phyloP scores from a whole-genome alignment of 805 yeast genomes.

The Myxozyma sirexii region DNA sequence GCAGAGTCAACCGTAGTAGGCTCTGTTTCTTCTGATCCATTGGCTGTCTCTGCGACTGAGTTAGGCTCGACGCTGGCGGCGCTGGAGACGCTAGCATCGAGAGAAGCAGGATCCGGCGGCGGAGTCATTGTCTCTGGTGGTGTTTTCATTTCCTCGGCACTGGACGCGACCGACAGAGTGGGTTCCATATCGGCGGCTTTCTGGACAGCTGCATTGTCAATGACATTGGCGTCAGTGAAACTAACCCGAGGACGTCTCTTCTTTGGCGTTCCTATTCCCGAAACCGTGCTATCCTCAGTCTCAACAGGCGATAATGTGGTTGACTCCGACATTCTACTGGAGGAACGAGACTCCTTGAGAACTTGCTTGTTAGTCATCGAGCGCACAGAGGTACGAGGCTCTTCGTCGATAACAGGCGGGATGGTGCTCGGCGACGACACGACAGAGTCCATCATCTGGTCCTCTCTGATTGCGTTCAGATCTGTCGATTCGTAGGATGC shows the following conservation, averaged over 20 bases:
- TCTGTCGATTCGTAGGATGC: conserved; percentile 27
- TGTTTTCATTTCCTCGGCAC: conserved; percentile 3
- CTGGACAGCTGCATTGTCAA: background rate
- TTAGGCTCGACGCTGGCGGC: background rate
- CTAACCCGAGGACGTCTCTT: conserved; percentile 22
- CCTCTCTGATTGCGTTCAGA: conserved; percentile 29
- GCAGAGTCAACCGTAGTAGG: background rate
- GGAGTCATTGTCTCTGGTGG: conserved; percentile 6
- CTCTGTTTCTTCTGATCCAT: background rate
- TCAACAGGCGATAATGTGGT: conserved; percentile 3
- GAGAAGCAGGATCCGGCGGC: background rate
- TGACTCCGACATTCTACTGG: conserved; percentile 22
- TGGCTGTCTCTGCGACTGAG: background rate
- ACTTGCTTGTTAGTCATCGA: conserved; percentile 22
- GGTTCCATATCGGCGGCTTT: background rate
- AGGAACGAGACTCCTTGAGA: conserved; percentile 22
- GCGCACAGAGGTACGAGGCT: conserved; percentile 6
- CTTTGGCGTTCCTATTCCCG: conserved; percentile 3
- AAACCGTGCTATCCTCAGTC: conserved; percentile 7
- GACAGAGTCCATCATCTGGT: conserved; percentile 16
- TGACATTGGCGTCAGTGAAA: conserved; percentile 8
- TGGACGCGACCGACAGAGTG: conserved; percentile 2
- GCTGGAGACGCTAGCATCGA: background rate
- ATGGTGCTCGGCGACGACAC: background rate
- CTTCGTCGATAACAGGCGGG: conserved; percentile 23